phyloP scores from a whole-genome alignment of 192 early-diverging fungal species.

The Entophlyctis helioformis region DNA sequence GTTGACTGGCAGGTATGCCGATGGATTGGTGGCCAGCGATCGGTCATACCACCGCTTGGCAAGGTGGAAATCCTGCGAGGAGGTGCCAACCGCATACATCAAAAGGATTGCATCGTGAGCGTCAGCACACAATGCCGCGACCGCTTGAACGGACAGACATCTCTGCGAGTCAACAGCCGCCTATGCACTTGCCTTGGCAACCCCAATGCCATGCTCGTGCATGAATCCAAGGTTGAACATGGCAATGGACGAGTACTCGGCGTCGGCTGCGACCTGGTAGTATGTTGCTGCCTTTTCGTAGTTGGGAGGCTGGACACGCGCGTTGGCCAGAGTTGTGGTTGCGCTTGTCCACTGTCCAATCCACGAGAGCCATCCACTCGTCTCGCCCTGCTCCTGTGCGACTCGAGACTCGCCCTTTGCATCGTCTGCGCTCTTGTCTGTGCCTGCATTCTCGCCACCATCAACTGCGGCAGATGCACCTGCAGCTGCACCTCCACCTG shows the following conservation, averaged over 20 bases:
- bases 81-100: not conserved
- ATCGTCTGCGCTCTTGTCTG: too few species aligned
- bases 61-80: slow-evolving; percentile 66
- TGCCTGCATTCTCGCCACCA: not conserved
- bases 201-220: slow-evolving; percentile 88
- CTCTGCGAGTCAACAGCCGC: not conserved
- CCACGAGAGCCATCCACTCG: too few species aligned
- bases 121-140: not conserved
- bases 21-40: slow-evolving; percentile 64
- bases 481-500: not conserved
- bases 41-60: slow-evolving; percentile 90
- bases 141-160: not conserved
- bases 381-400: too few species aligned
- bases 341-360: too few species aligned
- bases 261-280: slow-evolving; percentile 74
- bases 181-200: slow-evolving; percentile 39
- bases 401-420: too few species aligned
- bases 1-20: slow-evolving; percentile 63
- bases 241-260: slow-evolving; percentile 61
- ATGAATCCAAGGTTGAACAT: slow-evolving; percentile 98
- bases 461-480: not conserved
- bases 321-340: not conserved
- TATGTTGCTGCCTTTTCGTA: slow-evolving; percentile 65
- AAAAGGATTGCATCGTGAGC: not conserved
- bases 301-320: slow-evolving; percentile 22